phyloP scores from a whole-genome alignment of 2,329 filamentous ascomycete species.

The Cercospora sp. region DNA sequence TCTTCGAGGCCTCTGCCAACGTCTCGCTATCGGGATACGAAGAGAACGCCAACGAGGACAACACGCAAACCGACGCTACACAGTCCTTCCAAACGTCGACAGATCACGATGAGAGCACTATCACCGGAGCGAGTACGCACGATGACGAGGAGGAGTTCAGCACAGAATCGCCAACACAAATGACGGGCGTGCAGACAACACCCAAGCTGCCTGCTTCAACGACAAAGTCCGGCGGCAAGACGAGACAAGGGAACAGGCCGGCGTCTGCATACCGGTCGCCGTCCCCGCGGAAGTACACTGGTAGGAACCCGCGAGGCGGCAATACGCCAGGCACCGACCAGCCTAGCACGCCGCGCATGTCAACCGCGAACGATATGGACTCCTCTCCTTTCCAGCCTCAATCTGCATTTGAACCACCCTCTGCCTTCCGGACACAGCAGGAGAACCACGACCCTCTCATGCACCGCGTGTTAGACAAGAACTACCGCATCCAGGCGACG shows the following conservation, averaged over 20 bases:
- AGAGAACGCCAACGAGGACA: slow-evolving; percentile 64
- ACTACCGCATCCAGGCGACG: slow-evolving; percentile 89
- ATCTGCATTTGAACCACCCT: slow-evolving; percentile 39
- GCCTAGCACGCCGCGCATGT: slow-evolving; percentile 36
- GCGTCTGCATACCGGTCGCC: slow-evolving; percentile 32
- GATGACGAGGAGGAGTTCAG: slow-evolving; percentile 59
- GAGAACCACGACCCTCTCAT: slow-evolving; percentile 72
- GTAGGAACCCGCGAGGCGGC: slow-evolving; percentile 36
- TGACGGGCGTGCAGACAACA: slow-evolving; percentile 59
- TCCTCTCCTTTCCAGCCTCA: slow-evolving; percentile 56
- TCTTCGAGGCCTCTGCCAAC: slow-evolving; percentile 97
- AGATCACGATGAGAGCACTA: slow-evolving; percentile 30
- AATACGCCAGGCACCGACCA: slow-evolving; percentile 27
- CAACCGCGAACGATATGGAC: slow-evolving; percentile 20
- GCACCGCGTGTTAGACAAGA: slow-evolving; percentile 92
- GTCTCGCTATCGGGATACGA: slow-evolving; percentile 95
- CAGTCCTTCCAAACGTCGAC: slow-evolving; percentile 35
- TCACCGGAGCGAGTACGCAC: slow-evolving; percentile 38
- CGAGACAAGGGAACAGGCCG: slow-evolving; percentile 29
- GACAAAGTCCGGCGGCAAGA: slow-evolving; percentile 28
- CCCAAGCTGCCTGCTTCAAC: slow-evolving; percentile 49
- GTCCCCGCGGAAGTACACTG: slow-evolving; percentile 46
- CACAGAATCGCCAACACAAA: slow-evolving; percentile 59
- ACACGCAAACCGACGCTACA: slow-evolving; percentile 44
- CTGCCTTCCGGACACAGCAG: slow-evolving; percentile 35